A percentile compares a stretch with the other conserved stretches of the same genome.
These are phyloP conservation scores for Ramalina intermedia DNA, from an alignment of 495 filamentous ascomycete genomes.

Conservation along the genomic window DNA sequence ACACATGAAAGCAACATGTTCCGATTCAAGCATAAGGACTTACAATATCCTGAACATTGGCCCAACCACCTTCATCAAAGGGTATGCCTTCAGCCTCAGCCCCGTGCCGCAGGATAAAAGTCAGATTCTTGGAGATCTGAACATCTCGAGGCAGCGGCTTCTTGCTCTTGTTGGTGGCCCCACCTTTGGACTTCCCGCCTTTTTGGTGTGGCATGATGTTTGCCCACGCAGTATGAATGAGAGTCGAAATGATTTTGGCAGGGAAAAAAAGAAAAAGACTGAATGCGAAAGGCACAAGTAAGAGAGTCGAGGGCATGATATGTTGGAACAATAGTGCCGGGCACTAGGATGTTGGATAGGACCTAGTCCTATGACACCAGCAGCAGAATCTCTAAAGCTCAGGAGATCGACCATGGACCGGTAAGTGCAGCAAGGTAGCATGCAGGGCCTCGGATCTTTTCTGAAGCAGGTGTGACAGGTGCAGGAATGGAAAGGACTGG, in stretches of 20 bases:
- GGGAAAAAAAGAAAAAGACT: too few species aligned
- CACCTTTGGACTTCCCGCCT: not conserved
- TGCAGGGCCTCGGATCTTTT: too few species aligned
- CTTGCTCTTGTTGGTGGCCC: not conserved
- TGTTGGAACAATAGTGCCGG: not conserved
- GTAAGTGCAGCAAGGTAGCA: too few species aligned
- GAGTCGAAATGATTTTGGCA: too few species aligned
- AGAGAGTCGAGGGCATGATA: not conserved
- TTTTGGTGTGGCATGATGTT: not conserved
- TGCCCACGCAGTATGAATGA: too few species aligned
- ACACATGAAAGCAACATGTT: not conserved
- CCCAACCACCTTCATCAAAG: slow-evolving; percentile 68
- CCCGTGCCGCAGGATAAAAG: slow-evolving; percentile 66
- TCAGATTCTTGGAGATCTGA: slow-evolving; percentile 66
- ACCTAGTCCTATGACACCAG: too few species aligned
- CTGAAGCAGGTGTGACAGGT: too few species aligned
- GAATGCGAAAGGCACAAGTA: not conserved
- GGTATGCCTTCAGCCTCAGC: slow-evolving; percentile 63
- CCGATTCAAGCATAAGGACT: slow-evolving; percentile 20
- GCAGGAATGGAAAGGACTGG: too few species aligned
- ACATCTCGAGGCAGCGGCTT: slow-evolving; percentile 34
- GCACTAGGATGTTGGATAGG: too few species aligned
- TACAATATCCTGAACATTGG: slow-evolving; percentile 63
- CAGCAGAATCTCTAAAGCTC: too few species aligned
- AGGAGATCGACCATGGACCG: too few species aligned